Evolutionary conservation across 2,329 filamentous ascomycete species (phyloP).

Genomic region (Calonectria crousiana): DNA sequence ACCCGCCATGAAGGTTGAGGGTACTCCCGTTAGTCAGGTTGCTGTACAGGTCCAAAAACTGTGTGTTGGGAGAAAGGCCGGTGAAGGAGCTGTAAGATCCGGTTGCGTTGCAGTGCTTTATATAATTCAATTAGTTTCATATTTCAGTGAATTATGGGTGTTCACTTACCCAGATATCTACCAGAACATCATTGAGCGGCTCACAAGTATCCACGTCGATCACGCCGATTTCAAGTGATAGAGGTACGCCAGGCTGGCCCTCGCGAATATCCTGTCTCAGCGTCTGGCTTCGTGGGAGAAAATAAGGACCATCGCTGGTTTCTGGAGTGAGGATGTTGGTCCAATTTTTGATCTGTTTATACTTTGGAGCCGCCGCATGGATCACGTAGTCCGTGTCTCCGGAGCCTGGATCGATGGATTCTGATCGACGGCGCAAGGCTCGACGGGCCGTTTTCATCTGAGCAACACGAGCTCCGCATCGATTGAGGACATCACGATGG

Average conservation of each 20-base stretch:
- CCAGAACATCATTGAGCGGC: constrained; percentile 9
- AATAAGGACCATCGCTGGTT: constrained; percentile 22
- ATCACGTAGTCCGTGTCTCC: constrained; percentile 14
- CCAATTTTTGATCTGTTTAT: constrained; percentile 19
- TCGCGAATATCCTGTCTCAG: constrained; percentile 26
- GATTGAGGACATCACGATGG: not conserved
- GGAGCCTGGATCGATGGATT: not conserved
- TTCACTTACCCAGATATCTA: constrained; percentile 4
- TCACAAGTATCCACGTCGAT: constrained; percentile 11
- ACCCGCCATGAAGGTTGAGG: not conserved
- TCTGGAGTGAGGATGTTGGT: constrained; percentile 25
- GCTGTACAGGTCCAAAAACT: not conserved
- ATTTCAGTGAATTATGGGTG: not conserved
- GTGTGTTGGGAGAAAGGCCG: constrained; percentile 14
- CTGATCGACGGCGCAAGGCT: not conserved
- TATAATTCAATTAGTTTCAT: not conserved
- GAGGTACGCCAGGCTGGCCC: constrained; percentile 17
- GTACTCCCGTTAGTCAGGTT: not conserved
- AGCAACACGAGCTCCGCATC: not conserved
- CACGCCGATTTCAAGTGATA: constrained; percentile 16
- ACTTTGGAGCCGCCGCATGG: constrained; percentile 15
- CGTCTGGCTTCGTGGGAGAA: constrained; percentile 19
- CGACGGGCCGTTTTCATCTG: not conserved
- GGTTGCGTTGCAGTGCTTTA: constrained; percentile 20
- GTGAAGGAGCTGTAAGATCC: constrained; percentile 21